Percentiles rank a stretch among this genome's conserved stretches.
Evolutionary conservation across 2,329 filamentous ascomycete genomes (phyloP).

Genomic region (Magnaporthiopsis rhizophila): DNA sequence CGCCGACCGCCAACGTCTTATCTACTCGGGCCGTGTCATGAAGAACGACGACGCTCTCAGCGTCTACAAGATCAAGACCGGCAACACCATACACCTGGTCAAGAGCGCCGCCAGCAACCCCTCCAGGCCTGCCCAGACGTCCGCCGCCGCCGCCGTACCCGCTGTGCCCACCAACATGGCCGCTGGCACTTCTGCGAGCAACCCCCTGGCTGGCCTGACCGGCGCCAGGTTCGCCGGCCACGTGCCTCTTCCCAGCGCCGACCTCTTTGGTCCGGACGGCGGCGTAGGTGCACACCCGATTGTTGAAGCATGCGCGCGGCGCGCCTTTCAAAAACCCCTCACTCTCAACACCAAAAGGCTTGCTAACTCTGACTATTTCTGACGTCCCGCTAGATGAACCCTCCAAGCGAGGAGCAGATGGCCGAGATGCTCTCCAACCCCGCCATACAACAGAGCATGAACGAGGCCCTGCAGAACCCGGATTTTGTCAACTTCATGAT

Average conservation of each 20-base stretch:
- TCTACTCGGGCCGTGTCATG: conserved; percentile 94
- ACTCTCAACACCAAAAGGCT: neutral
- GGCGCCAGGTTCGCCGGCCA: conserved; percentile 92
- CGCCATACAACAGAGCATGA: conserved; percentile 77
- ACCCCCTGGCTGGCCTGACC: conserved; percentile 82
- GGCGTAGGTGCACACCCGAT: conserved; percentile 55
- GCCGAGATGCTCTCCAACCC: conserved; percentile 83
- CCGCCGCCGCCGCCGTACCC: conserved; percentile 40
- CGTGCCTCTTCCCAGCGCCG: conserved; percentile 76
- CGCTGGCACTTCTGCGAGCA: conserved; percentile 68
- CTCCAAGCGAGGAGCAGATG: conserved; percentile 70
- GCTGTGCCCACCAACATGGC: conserved; percentile 71
- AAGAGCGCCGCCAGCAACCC: conserved; percentile 90
- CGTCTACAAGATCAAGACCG: conserved; percentile 89
- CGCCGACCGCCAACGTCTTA: conserved; percentile 81
- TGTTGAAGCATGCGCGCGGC: neutral
- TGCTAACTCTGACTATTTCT: conserved; percentile 14
- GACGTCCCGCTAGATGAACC: conserved; percentile 65
- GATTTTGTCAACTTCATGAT: conserved; percentile 92
- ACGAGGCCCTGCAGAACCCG: conserved; percentile 94
- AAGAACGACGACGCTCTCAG: conserved; percentile 85
- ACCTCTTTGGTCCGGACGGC: conserved; percentile 89
- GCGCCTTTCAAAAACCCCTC: neutral
- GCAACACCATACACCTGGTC: conserved; percentile 93
- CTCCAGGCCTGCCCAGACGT: conserved; percentile 33